phyloP scores from a whole-genome alignment of 1,284 basidiomycete genomes.

The Papiliotrema terrestris region DNA sequence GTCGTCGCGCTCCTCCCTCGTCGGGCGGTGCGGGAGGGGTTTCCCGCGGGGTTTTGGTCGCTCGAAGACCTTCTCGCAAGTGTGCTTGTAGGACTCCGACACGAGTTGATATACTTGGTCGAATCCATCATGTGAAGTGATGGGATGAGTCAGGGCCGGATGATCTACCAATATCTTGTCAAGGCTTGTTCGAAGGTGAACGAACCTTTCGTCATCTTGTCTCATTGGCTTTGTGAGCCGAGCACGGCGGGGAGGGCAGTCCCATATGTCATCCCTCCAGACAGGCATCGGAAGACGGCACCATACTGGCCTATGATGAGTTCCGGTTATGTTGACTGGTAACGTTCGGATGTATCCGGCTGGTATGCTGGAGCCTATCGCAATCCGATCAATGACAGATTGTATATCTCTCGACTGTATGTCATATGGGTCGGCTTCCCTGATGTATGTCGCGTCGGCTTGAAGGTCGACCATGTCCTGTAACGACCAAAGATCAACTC shows the following conservation, averaged over 20 bases:
- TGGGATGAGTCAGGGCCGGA: not conserved
- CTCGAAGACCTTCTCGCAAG: not conserved
- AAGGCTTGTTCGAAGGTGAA: not conserved
- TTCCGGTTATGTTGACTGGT: not conserved
- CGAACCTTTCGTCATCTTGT: not conserved
- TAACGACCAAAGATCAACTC: not conserved
- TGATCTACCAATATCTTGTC: not conserved
- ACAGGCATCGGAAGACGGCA: not conserved
- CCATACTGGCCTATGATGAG: not conserved
- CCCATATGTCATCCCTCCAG: not conserved
- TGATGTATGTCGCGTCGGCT: not conserved
- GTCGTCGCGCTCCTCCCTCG: not conserved
- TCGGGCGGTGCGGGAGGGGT: not conserved
- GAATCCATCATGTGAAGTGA: not conserved
- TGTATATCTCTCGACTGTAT: too few species aligned
- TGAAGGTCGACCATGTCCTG: not conserved
- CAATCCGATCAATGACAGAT: not conserved
- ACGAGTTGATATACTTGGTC: not conserved
- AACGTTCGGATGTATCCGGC: not conserved
- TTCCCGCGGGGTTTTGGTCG: not conserved
- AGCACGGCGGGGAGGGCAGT: not conserved
- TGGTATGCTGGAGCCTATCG: not conserved
- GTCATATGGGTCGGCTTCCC: not conserved
- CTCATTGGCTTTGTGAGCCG: not conserved
- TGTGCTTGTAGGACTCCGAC: not conserved